These are phyloP conservation scores for Trichosporon ovoides DNA, from an alignment of 1,284 basidiomycete genomes.

Conservation along the genomic window DNA sequence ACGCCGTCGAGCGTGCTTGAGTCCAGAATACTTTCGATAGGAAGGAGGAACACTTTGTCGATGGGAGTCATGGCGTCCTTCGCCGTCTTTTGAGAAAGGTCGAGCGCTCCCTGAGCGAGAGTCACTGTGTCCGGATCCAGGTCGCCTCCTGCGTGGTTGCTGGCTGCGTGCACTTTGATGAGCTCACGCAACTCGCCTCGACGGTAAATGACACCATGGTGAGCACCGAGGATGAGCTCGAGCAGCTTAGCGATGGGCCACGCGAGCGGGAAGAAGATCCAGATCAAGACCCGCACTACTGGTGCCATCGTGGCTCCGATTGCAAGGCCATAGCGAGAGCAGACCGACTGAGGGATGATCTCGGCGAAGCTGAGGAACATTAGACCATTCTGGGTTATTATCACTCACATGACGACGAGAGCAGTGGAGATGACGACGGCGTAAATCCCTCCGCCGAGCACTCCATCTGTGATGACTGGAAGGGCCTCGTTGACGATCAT, in stretches of 20 bases:
- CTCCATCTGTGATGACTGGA: slow-evolving; percentile 75
- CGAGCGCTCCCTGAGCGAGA: slow-evolving; percentile 68
- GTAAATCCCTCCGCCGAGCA: slow-evolving; percentile 72
- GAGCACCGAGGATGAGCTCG: slow-evolving; percentile 65
- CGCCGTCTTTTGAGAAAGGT: slow-evolving; percentile 63
- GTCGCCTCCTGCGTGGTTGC: slow-evolving; percentile 61
- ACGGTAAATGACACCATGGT: slow-evolving; percentile 52
- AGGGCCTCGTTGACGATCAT: slow-evolving; percentile 87
- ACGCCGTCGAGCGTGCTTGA: slow-evolving; percentile 69
- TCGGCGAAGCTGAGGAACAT: slow-evolving; percentile 27
- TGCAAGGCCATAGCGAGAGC: slow-evolving; percentile 84
- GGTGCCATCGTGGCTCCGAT: slow-evolving; percentile 83
- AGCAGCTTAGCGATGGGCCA: slow-evolving; percentile 82
- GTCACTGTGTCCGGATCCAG: slow-evolving; percentile 67
- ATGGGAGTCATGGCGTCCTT: slow-evolving; percentile 76
- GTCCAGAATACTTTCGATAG: slow-evolving; percentile 70
- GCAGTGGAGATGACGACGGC: slow-evolving; percentile 74
- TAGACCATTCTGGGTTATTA: neutral
- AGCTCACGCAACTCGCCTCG: slow-evolving; percentile 62
- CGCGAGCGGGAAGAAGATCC: slow-evolving; percentile 61
- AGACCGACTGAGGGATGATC: slow-evolving; percentile 61
- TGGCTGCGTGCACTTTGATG: slow-evolving; percentile 63
- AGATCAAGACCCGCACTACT: slow-evolving; percentile 63
- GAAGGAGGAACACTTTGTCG: slow-evolving; percentile 63
- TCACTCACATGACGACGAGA: slow-evolving; percentile 67